Evolutionary conservation across 176 grass and related monocot species (phyloP).

Genomic region (Dendrocalamus sinicus): DNA sequence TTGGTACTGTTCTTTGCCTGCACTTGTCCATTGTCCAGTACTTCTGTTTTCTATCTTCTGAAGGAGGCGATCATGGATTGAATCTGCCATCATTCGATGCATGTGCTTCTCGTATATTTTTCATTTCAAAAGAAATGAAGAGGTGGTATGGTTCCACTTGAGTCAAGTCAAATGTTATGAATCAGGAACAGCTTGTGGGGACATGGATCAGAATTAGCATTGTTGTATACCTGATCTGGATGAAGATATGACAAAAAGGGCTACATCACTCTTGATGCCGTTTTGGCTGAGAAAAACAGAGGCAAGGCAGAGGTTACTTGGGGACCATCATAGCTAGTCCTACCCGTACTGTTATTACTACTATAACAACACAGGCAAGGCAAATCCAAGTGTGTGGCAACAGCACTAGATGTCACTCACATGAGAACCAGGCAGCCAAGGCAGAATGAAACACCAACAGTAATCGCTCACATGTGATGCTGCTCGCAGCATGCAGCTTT

Average conservation of each 20-base stretch:
- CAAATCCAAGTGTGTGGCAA: conserved; percentile 17
- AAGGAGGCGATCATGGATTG: background rate
- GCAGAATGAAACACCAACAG: background rate
- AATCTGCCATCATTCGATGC: background rate
- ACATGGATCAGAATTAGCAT: background rate
- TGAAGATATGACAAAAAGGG: background rate
- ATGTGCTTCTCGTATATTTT: background rate
- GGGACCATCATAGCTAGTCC: conserved; percentile 18
- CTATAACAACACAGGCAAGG: too few relatives aligned
- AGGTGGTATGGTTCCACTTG: background rate
- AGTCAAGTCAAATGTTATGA: background rate
- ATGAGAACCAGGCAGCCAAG: background rate
- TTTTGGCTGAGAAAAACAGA: background rate
- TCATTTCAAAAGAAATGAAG: background rate
- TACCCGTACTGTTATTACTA: background rate
- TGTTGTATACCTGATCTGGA: background rate
- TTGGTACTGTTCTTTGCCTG: background rate
- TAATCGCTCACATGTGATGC: conserved; percentile 18
- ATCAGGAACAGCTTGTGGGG: background rate
- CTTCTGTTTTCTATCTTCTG: background rate
- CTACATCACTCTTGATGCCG: background rate
- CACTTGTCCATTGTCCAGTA: background rate
- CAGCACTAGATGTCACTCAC: conserved; percentile 1
- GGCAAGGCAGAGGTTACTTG: background rate
- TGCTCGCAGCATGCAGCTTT: conserved; percentile 7